These are phyloP conservation scores for Ustilago loliicola DNA, from an alignment of 1,284 basidiomycete genomes.

Conservation along the genomic window DNA sequence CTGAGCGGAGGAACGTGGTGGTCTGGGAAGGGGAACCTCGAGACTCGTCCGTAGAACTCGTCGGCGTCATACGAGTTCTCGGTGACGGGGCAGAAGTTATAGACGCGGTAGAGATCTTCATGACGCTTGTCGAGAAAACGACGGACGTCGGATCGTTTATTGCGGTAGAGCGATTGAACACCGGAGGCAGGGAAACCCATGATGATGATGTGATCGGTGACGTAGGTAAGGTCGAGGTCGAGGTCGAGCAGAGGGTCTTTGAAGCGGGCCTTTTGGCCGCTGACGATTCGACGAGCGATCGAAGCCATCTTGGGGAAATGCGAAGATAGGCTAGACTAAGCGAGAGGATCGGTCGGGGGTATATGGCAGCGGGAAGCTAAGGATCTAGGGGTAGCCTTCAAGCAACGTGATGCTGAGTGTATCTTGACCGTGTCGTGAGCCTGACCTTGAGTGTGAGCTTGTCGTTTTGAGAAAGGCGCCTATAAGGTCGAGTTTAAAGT, in stretches of 20 bases:
- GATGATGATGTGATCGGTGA: conserved; percentile 79
- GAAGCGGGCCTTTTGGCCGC: conserved; percentile 80
- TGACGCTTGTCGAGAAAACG: conserved; percentile 82
- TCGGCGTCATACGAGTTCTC: conserved; percentile 73
- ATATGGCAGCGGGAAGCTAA: neutral
- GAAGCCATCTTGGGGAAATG: conserved; percentile 35
- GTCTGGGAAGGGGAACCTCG: conserved; percentile 88
- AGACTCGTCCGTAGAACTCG: conserved; percentile 76
- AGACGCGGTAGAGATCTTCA: conserved; percentile 83
- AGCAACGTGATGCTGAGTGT: neutral
- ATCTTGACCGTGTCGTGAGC: neutral
- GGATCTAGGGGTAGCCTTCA: neutral
- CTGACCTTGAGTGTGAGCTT: neutral
- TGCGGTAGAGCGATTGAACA: conserved; percentile 84
- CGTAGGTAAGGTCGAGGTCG: conserved; percentile 85
- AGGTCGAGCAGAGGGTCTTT: conserved; percentile 78
- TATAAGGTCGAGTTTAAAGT: conserved; percentile 1
- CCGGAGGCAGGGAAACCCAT: conserved; percentile 87
- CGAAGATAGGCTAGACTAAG: neutral
- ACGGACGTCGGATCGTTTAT: conserved; percentile 81
- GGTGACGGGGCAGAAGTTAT: conserved; percentile 77
- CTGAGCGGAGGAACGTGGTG: conserved; percentile 81
- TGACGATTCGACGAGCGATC: conserved; percentile 71
- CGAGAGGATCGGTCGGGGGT: neutral
- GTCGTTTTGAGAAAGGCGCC: neutral